Percentiles rank a stretch among this genome's conserved stretches.
These are phyloP conservation scores for Pyrenochaeta sp. DNA, from an alignment of 2,329 filamentous ascomycete species.

Conservation along the genomic window DNA sequence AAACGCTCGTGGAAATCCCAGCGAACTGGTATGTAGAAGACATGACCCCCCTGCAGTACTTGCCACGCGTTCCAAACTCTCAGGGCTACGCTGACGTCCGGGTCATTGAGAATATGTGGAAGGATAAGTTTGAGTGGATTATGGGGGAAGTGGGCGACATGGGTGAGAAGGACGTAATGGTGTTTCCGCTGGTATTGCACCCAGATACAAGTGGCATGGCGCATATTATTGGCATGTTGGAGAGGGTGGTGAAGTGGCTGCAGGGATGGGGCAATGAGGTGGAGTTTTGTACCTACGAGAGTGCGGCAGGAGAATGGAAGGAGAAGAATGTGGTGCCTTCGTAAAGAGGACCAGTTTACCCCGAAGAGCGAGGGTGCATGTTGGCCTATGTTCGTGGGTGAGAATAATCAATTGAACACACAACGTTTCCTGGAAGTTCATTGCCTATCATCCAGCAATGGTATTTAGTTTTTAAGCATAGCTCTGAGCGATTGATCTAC, in stretches of 20 bases:
- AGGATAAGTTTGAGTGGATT: conserved; percentile 67
- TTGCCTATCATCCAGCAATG: no score
- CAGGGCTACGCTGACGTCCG: conserved; percentile 67
- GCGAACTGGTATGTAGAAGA: conserved; percentile 63
- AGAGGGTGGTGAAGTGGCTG: conserved; percentile 62
- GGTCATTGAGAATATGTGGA: conserved; percentile 68
- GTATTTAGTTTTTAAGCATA: no score
- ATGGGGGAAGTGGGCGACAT: conserved; percentile 49
- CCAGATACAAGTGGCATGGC: conserved; percentile 69
- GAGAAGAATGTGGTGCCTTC: conserved; percentile 23
- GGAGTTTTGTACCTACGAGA: conserved; percentile 56
- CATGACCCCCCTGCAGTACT: conserved; percentile 60
- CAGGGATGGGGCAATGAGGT: conserved; percentile 56
- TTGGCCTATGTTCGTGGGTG: no score
- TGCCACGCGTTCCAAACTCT: conserved; percentile 59
- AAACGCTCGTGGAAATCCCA: conserved; percentile 58
- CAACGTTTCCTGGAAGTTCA: no score
- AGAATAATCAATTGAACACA: no score
- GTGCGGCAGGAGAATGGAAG: conserved; percentile 54
- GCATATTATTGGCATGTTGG: conserved; percentile 67
- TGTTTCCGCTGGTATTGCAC: conserved; percentile 65
- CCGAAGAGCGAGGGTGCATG: no score
- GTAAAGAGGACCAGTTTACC: no score
- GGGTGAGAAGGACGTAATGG: conserved; percentile 43
- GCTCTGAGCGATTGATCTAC: no score